Base-by-base conservation (phyloP, 106 monocot species). In the Ottelia alismoides region DNA sequence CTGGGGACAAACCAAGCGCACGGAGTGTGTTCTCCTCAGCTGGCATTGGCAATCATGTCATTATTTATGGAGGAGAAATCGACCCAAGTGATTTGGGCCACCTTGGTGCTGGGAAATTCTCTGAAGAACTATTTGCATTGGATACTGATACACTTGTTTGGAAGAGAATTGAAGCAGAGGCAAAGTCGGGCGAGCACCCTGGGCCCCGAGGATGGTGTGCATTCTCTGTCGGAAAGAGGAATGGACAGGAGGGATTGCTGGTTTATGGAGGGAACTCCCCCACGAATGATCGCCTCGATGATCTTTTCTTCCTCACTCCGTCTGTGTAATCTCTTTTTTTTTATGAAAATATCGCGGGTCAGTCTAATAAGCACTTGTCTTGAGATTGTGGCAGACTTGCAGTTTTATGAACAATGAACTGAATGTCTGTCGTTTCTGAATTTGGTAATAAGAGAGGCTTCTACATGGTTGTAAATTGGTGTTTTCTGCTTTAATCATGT, bases 221-320 rank as follows among this genome's bases (percentile, higher is more conserved):
- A 0, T 87, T 81, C 60, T 77, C 83, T 2, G 43, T 52, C 0
- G 80, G 67, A 9, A 50, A 59, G 66, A 22, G 69, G 16, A 78
- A 71, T 1, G 83, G 68, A 20, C 65, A 81, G 65, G 60, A 72
- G 31, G 83, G 87, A 3, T 21, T 93, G 66, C 68, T 93, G 21
- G 87, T 93, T 18, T 87, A 80, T 31, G 93, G 87, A n/a, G 93
- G 87, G 10, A 93, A 93, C 50, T 93, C 93, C 1, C 80, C 80
- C 0, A 84, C 83, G 0, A 87, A 87, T 65, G 83, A 87, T 40
- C 74, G 93, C 1, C 87, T 93, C 23, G 87, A 51, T 1, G 93
- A 93, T 56, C 74, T 87, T 26, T 78, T 70, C 72, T 80, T 80
- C 72, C 73, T 93, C 55, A 61, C 72, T 57, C 79, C 79, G 12